Evolutionary conservation across 176 grass and related monocot species (phyloP).

Genomic region (maize (Zea mays)): DNA sequence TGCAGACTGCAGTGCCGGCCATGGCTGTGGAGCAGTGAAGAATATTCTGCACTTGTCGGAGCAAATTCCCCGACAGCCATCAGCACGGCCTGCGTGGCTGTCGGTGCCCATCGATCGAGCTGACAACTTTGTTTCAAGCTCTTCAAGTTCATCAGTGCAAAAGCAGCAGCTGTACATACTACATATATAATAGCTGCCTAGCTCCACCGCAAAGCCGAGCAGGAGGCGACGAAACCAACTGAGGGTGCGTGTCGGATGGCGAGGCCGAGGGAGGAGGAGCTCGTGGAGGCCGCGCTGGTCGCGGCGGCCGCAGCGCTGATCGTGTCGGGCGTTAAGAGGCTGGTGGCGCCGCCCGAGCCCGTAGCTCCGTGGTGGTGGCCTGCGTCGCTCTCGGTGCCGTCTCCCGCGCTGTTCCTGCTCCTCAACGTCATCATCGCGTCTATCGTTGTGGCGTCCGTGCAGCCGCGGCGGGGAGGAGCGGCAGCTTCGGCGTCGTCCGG

Average conservation of each 20-base stretch:
- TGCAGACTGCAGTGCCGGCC: slow-evolving; percentile 1
- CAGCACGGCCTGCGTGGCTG: slow-evolving; percentile 32
- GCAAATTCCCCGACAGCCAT: slow-evolving; percentile 45
- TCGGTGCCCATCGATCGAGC: slow-evolving; percentile 15
- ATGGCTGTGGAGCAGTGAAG: neutral
- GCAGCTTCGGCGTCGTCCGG: neutral
- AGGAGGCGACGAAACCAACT: neutral
- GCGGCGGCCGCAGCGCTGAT: slow-evolving; percentile 67
- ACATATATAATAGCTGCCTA: neutral
- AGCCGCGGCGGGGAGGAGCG: slow-evolving; percentile 7
- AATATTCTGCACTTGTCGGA: slow-evolving; percentile 38
- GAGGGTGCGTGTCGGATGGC: slow-evolving; percentile 30
- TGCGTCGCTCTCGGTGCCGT: slow-evolving; percentile 45
- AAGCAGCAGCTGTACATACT: no score
- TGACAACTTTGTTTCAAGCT: no score
- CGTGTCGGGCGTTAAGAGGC: slow-evolving; percentile 71
- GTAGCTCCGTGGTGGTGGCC: slow-evolving; percentile 40
- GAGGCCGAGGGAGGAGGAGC: slow-evolving; percentile 59
- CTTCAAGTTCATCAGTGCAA: no score
- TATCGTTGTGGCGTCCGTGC: slow-evolving; percentile 71
- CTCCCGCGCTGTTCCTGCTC: slow-evolving; percentile 73
- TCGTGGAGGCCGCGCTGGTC: slow-evolving; percentile 66
- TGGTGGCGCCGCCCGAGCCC: slow-evolving; percentile 46
- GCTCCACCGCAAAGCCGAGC: slow-evolving; percentile 26
- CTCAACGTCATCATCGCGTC: slow-evolving; percentile 83